Evolutionary conservation across 805 yeast genomes (phyloP).

Genomic region (Candida chilensis): DNA sequence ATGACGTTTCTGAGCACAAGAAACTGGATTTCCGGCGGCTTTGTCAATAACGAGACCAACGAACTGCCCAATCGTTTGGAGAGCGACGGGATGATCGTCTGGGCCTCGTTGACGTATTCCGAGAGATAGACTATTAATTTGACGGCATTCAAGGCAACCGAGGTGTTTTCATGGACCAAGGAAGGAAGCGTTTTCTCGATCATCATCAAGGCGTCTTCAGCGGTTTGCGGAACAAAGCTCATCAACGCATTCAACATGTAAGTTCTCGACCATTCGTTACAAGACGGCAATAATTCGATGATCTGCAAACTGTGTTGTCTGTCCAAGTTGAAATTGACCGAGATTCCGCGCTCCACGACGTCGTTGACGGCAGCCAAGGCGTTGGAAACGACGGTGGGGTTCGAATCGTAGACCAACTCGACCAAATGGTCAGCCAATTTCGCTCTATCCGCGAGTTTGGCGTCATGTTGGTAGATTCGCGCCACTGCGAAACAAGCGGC

Average conservation of each 20-base stretch:
- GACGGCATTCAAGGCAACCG: constrained; percentile 72
- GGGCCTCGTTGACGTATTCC: constrained; percentile 57
- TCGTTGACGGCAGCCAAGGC: constrained; percentile 61
- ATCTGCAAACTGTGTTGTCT: constrained; percentile 27
- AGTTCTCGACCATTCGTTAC: constrained; percentile 68
- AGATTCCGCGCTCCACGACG: constrained; percentile 51
- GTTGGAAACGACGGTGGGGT: constrained; percentile 57
- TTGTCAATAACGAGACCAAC: constrained; percentile 57
- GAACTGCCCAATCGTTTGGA: constrained; percentile 59
- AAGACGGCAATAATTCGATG: constrained; percentile 20
- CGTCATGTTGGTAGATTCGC: constrained; percentile 50
- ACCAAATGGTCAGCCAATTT: constrained; percentile 41
- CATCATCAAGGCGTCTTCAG: constrained; percentile 56
- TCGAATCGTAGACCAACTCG: constrained; percentile 43
- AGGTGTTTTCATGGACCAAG: constrained; percentile 70
- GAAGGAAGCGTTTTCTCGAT: constrained; percentile 62
- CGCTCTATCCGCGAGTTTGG: constrained; percentile 28
- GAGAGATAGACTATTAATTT: constrained; percentile 63
- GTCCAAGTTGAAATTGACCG: constrained; percentile 23
- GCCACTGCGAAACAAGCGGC: constrained; percentile 66
- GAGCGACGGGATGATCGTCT: constrained; percentile 43
- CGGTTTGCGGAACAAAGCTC: constrained; percentile 60
- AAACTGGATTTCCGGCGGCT: constrained; percentile 79
- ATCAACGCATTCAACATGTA: constrained; percentile 57
- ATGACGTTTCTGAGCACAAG: constrained; percentile 75